phyloP scores from a whole-genome alignment of 257 asterid genomes.

The Henckelia pumila region DNA sequence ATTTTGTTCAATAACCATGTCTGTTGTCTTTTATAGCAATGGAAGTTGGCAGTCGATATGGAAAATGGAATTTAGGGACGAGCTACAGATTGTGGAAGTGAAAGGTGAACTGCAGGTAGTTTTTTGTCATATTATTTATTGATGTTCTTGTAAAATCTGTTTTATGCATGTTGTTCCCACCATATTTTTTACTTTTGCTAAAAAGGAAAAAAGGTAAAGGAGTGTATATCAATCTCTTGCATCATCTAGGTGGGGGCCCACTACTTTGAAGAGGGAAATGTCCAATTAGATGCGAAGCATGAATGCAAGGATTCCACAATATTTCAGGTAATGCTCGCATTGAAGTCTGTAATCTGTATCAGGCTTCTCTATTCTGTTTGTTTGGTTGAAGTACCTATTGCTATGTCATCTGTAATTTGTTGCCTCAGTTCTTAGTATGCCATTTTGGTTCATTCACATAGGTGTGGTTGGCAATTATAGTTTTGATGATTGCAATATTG shows the following conservation, averaged over 20 bases:
- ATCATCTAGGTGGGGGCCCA: conserved; percentile 85
- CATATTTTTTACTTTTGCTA: not conserved
- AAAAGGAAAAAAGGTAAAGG: not conserved
- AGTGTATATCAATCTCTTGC: conserved; percentile 17
- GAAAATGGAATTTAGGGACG: conserved; percentile 75
- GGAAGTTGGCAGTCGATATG: conserved; percentile 96
- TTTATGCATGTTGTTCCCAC: conserved; percentile 5
- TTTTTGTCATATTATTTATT: conserved; percentile 24
- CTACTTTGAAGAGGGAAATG: conserved; percentile 99
- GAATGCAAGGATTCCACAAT: conserved; percentile 82
- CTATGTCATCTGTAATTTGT: conserved; percentile 3
- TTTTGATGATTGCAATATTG: conserved; percentile 13
- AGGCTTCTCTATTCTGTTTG: no score
- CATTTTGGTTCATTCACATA: conserved; percentile 16
- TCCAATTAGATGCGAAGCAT: conserved; percentile 84
- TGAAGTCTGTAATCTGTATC: conserved; percentile 19
- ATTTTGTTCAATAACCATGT: conserved; percentile 24
- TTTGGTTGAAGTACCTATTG: conserved; percentile 21
- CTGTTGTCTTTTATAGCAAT: conserved; percentile 49
- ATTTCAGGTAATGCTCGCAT: conserved; percentile 61
- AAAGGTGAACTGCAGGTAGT: conserved; percentile 77
- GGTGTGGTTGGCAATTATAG: conserved; percentile 8
- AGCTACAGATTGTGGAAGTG: conserved; percentile 67
- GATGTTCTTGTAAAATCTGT: conserved; percentile 11
- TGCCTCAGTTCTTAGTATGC: conserved; percentile 16